Base-by-base conservation (phyloP, 2,329 filamentous ascomycete species). In the Xylariaceae sp. region DNA sequence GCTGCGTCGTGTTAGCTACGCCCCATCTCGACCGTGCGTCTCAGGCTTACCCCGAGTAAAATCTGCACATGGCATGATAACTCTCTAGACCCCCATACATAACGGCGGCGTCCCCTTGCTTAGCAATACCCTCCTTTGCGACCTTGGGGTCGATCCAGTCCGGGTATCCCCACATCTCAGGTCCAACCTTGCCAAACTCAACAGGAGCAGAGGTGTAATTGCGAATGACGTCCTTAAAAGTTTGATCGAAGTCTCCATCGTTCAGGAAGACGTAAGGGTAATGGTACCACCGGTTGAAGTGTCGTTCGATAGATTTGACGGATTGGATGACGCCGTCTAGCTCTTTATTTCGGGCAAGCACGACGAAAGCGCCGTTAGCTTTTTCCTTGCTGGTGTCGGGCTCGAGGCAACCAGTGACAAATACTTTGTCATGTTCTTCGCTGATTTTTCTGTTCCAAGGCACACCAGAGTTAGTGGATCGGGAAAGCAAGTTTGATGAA, bases 41-140 rank as follows among this genome's bases (percentile, higher is more conserved):
- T 56, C 23, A 7, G 46, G 76, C 86, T 68, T 80, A 95, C 89
- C 93, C 95, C 61, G 95, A 99, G 78, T 99, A 99, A 80, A 99
- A 99, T 66, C 95, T 87, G 74, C 95, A 99, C 95, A 99, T 99
- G 76, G 96, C 89, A 70, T 99, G 95, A 72, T 99, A 99, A 76
- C 93, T 97, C 75, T 98, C 95, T 81, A 99, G 89, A 45, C 95
- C 95, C 73, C 95, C 95, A 73, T 98, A 99, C 95, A 99, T 99
- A 79, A 99, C 96, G 45, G 95, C 95, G 48, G 88, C 88, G 74
- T 99, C 95, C 63, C 95, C 95, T 75, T 99, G 95, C 78, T 97
- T 96, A 51, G 90, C 87, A 70, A 99, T 96, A 58, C 93, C 93
- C 75, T 99, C 95, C 76, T 93, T 92, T 63, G 93, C 93, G 50